Percentiles rank a stretch among this genome's conserved stretches.
These are phyloP conservation scores for Dactylonectria macrodidyma DNA, from an alignment of 2,329 filamentous ascomycete genomes.

Conservation along the genomic window DNA sequence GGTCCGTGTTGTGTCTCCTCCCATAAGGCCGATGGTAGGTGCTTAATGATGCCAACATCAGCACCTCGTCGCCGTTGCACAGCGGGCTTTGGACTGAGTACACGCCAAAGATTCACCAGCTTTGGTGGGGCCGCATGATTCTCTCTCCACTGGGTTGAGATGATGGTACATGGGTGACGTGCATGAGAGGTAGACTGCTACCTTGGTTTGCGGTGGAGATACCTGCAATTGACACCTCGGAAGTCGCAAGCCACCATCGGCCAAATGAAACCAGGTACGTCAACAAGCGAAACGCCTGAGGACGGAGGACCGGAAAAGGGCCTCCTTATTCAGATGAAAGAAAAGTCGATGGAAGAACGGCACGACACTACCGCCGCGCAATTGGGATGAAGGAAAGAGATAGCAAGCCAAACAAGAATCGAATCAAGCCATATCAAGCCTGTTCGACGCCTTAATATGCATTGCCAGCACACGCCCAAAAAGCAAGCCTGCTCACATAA, in stretches of 20 bases:
- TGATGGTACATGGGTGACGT: conserved; percentile 25
- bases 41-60: not conserved
- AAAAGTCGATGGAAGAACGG: not conserved
- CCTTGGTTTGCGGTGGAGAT: not conserved
- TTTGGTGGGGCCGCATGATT: conserved; percentile 21
- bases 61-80: not conserved
- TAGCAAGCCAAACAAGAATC: conserved; percentile 5
- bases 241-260: conserved; percentile 18
- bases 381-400: conserved; percentile 4
- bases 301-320: not conserved
- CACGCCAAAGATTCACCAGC: conserved; percentile 13
- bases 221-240: not conserved
- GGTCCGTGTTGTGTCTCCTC: not conserved
- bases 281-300: conserved; percentile 21
- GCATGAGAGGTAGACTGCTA: conserved; percentile 17
- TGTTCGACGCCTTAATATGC: conserved; percentile 21
- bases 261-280: conserved; percentile 21
- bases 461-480: conserved; percentile 24
- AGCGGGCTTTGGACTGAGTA: not conserved
- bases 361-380: not conserved
- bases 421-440: not conserved
- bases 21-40: not conserved
- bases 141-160: conserved; percentile 19
- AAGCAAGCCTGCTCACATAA: conserved; percentile 7
- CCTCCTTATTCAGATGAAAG: not conserved